Base-by-base conservation (phyloP, 257 asterid species). In the Nicotiana otophora region DNA sequence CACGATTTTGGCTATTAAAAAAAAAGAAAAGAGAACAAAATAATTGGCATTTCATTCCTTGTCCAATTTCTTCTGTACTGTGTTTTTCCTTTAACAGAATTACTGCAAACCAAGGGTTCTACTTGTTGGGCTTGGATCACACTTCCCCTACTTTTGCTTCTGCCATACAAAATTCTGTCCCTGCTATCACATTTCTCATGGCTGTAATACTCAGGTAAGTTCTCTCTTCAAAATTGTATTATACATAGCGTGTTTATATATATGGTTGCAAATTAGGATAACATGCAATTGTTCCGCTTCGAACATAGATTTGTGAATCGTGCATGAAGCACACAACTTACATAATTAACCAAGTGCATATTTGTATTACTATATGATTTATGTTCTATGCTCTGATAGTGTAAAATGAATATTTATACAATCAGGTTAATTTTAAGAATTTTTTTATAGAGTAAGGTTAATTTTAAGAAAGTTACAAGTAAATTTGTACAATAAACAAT, bases 111-210 rank as follows among this genome's bases (percentile, higher is more conserved):
- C 99, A 95, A 87, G 97, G 94, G 58, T 95, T 95, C 83, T 95
- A 95, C 90, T 87, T 95, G 89, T 76, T 95, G 92, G 99, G 99
- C 46, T 85, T 95, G 88, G 99, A 95, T 83, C 83, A 93, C 90
- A 95, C 99, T 28, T 93, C 99, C 0, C 99, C 99, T 1, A 95
- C 99, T 4, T 95, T 95, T 84, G 99, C 99, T 17, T 95, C 99
- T 1, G 98, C 99, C 11, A 93, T 95, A 26, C 98, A 95, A 64
- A 95, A 95, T 64, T 95, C 97, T 10, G 99, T 95, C 83, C 99
- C 99, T 7, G 99, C 99, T 86, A 91, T 95, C 74, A 95, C 99
- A 10, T 95, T 95, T 86, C 93, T 95, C 86, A 91, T 95, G 98
- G 99, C 99, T 3, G 91, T 61, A 57, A 0, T 92, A 3, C 97